Percentiles rank a stretch among this genome's conserved stretches.
These are phyloP conservation scores for Thelonectria blattea DNA, from an alignment of 2,329 filamentous ascomycete species.

Conservation along the genomic window DNA sequence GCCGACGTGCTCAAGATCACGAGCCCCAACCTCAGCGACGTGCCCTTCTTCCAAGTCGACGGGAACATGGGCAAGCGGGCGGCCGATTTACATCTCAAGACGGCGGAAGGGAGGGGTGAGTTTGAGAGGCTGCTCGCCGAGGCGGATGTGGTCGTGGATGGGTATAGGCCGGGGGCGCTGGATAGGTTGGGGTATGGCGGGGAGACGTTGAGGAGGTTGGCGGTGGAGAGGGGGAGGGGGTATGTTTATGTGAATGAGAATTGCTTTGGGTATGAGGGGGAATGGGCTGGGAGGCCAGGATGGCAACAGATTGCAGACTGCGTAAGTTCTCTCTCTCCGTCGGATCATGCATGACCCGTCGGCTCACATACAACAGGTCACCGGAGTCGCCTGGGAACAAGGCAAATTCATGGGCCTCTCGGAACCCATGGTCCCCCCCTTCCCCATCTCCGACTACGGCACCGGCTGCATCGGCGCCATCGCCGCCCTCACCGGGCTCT, in stretches of 20 bases:
- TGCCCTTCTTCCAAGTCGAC: constrained; percentile 75
- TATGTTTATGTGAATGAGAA: constrained; percentile 74
- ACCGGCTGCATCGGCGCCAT: constrained; percentile 76
- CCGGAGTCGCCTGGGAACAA: constrained; percentile 66
- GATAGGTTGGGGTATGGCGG: constrained; percentile 68
- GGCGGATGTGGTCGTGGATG: constrained; percentile 70
- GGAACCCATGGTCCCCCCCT: constrained; percentile 70
- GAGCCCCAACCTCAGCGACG: constrained; percentile 69
- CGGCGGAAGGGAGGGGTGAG: constrained; percentile 53
- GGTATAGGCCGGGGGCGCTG: constrained; percentile 71
- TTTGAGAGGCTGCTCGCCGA: constrained; percentile 67
- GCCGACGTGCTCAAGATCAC: constrained; percentile 77
- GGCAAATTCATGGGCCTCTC: constrained; percentile 65
- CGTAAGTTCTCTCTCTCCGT: constrained; percentile 41
- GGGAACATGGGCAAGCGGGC: constrained; percentile 75
- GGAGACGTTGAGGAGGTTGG: constrained; percentile 57
- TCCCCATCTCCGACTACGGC: constrained; percentile 70
- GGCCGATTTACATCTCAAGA: constrained; percentile 67
- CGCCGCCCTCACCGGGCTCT: constrained; percentile 68
- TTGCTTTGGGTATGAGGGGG: constrained; percentile 67
- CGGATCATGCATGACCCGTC: not conserved
- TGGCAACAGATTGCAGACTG: constrained; percentile 78
- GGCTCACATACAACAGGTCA: constrained; percentile 43
- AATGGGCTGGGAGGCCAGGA: constrained; percentile 68
- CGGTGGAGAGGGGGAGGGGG: constrained; percentile 62